Base-by-base conservation (phyloP, 73 alveolate species). In the Breviolum minutum region DNA sequence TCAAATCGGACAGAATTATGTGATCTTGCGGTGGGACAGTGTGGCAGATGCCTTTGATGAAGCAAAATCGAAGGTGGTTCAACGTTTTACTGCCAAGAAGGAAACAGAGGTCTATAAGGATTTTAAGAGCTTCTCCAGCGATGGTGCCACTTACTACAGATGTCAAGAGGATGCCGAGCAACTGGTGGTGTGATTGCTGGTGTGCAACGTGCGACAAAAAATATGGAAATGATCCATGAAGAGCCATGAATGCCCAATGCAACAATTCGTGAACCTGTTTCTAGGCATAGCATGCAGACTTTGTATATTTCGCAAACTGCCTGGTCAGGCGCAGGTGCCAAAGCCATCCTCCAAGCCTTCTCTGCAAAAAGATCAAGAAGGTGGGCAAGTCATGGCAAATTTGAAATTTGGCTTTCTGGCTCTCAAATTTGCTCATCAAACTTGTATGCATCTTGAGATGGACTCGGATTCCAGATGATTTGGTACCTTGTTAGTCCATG, bases 81-180 rank as follows among this genome's bases (percentile, higher is more conserved):
- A 24, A 26, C 73, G 93, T 54, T 84, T 84, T 27, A 84, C 93
- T 5, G 93, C 93, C 66, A 17, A 13, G 70, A 81, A 81, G 90
- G 70, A 81, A 24, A 81, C 69, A 12, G 90, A 81, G 69, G 54
- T 48, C 70, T 22, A 22, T 13, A 48, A 40, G 29, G 90, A 81
- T 54, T 69, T 71, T 0, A 81, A 24, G 32, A 81, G 71, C 22
- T 84, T 84, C 76, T 60, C 61, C 13, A 84, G 93, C n/a, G 93
- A 84, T 84, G 74, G 93, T 12, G 93, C 93, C 74, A 84, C 93
- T 26, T 84, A 84, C 60, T 84, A 84, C 93, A 54, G 93, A 20
- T 84, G 93, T 61, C 73, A 61, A 26, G 93, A 60, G 77, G 93
- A 84, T 27, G 19, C 19, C 20, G 71, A 81, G 69, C 90, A 81